Evolutionary conservation across 2,329 filamentous ascomycete genomes (phyloP).

Genomic region (Calonectria naviculata): DNA sequence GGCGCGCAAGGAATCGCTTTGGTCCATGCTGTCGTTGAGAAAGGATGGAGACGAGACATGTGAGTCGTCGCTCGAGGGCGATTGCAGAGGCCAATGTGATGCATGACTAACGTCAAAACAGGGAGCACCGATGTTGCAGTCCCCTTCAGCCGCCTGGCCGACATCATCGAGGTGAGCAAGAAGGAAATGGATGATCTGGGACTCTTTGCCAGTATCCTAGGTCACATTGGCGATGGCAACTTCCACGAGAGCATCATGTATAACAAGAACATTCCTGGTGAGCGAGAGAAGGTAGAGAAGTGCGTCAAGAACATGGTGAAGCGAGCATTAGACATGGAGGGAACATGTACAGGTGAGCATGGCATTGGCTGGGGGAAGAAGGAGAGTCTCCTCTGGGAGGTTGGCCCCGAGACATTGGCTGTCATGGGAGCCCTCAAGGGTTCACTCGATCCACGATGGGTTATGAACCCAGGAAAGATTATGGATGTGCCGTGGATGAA

Average conservation of each 20-base stretch:
- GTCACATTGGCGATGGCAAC: slow-evolving; percentile 93
- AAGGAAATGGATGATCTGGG: slow-evolving; percentile 89
- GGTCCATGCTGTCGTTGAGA: slow-evolving; percentile 80
- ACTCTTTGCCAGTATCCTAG: slow-evolving; percentile 87
- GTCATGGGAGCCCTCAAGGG: slow-evolving; percentile 88
- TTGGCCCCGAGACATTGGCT: slow-evolving; percentile 82
- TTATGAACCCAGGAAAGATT: slow-evolving; percentile 94
- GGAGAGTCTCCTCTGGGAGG: slow-evolving; percentile 79
- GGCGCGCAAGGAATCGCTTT: slow-evolving; percentile 84
- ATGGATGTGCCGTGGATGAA: slow-evolving; percentile 72
- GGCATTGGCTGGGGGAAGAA: slow-evolving; percentile 90
- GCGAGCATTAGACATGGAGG: slow-evolving; percentile 92
- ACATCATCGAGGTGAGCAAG: slow-evolving; percentile 86
- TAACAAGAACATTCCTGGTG: slow-evolving; percentile 73
- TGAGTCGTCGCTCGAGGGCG: slow-evolving; percentile 54
- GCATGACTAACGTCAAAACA: slow-evolving; percentile 33
- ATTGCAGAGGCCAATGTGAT: background rate
- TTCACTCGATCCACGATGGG: slow-evolving; percentile 86
- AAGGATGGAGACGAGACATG: slow-evolving; percentile 77
- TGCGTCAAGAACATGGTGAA: slow-evolving; percentile 92
- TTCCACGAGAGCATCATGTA: slow-evolving; percentile 96
- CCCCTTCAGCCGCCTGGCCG: slow-evolving; percentile 78
- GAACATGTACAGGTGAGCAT: slow-evolving; percentile 91
- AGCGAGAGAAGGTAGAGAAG: slow-evolving; percentile 80
- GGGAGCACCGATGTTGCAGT: slow-evolving; percentile 89